Percentiles rank a stretch among this genome's conserved stretches.
These are phyloP conservation scores for Oleoguttula mirabilis DNA, from an alignment of 495 filamentous ascomycete genomes.

Conservation along the genomic window DNA sequence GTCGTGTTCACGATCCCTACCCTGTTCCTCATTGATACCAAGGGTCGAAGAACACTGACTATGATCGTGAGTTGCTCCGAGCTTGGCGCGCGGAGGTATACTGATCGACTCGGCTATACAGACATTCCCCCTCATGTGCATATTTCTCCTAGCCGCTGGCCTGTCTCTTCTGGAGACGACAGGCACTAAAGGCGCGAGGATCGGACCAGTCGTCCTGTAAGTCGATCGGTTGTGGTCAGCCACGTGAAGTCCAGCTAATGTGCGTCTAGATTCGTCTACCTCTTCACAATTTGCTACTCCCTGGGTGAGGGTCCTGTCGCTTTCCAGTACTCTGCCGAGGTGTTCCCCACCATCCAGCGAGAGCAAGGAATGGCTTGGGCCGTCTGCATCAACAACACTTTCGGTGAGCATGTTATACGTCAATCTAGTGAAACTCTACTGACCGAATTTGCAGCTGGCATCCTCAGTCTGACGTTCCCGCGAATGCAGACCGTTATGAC, in stretches of 20 bases:
- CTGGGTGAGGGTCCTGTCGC: conserved; percentile 26
- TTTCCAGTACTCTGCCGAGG: conserved; percentile 31
- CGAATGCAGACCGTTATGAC: conserved; percentile 22
- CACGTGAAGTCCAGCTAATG: background rate
- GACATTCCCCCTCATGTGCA: conserved; percentile 30
- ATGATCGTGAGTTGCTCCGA: conserved; percentile 25
- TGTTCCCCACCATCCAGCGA: conserved; percentile 28
- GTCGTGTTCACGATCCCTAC: conserved; percentile 57
- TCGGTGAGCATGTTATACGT: conserved; percentile 1
- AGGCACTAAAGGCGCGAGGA: conserved; percentile 37
- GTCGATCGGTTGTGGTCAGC: background rate
- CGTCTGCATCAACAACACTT: conserved; percentile 27
- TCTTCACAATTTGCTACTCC: conserved; percentile 26
- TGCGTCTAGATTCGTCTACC: conserved; percentile 26
- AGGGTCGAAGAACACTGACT: conserved; percentile 30
- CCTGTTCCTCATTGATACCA: conserved; percentile 48
- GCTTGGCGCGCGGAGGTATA: background rate
- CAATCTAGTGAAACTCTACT: background rate
- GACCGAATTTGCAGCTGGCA: conserved; percentile 21
- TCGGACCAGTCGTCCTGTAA: conserved; percentile 38
- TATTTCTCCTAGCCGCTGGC: conserved; percentile 28
- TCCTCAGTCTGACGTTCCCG: conserved; percentile 27
- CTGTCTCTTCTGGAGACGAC: conserved; percentile 22
- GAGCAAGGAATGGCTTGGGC: conserved; percentile 30
- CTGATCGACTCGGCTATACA: conserved; percentile 6